These are phyloP conservation scores for Solanum stenotomum DNA, from an alignment of 257 asterid genomes.

Conservation along the genomic window DNA sequence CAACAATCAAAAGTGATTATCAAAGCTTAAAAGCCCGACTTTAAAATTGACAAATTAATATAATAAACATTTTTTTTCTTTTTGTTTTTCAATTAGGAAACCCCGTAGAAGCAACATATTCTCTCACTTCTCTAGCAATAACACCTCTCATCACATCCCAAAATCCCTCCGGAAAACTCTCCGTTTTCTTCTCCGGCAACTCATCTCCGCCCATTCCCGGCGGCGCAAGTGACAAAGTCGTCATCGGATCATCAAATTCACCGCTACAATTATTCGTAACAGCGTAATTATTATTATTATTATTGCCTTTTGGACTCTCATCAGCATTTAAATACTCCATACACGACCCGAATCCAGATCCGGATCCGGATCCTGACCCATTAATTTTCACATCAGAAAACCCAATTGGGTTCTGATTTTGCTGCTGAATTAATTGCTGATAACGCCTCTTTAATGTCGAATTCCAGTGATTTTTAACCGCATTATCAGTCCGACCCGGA, in stretches of 20 bases:
- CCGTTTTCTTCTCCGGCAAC: slow-evolving; percentile 20
- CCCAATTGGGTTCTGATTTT: not conserved
- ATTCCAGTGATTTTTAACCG: slow-evolving; percentile 81
- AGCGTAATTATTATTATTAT: not conserved
- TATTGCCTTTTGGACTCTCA: not conserved
- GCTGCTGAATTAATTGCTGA: slow-evolving; percentile 2
- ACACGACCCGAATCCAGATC: not conserved
- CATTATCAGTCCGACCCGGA: slow-evolving; percentile 86
- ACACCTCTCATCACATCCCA: slow-evolving; percentile 77
- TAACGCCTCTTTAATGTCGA: slow-evolving; percentile 54
- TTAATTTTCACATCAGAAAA: not conserved
- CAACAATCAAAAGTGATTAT: not conserved
- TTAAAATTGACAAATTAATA: not conserved
- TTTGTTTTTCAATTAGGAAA: slow-evolving; percentile 22
- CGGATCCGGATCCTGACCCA: not conserved
- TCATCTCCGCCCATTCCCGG: slow-evolving; percentile 38
- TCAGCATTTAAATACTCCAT: not conserved
- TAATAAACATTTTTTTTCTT: not conserved
- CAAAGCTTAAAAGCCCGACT: not conserved
- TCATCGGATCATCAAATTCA: slow-evolving; percentile 58
- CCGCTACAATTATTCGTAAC: not conserved
- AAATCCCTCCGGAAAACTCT: slow-evolving; percentile 39
- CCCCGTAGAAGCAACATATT: slow-evolving; percentile 52
- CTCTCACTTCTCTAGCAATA: slow-evolving; percentile 66
- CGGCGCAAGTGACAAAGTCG: slow-evolving; percentile 61